A percentile compares a stretch with the other conserved stretches of the same genome.
Conservation (phyloP, 176 grass and related monocot species). For the Cenchrus fungigraminus region DNA sequence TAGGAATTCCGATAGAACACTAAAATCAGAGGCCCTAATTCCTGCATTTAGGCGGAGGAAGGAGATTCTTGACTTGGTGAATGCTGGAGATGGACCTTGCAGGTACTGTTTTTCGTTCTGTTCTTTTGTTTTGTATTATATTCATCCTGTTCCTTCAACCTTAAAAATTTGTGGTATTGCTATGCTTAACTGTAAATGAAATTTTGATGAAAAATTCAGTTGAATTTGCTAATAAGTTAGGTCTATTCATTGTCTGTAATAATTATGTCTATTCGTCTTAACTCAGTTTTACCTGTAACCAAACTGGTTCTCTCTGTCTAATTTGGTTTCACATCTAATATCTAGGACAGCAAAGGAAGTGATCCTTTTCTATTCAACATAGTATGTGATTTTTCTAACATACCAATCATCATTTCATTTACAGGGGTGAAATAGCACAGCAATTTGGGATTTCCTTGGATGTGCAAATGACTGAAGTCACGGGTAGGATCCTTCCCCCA, state of each 20-base stretch:
- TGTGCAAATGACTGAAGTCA: constrained; percentile 59
- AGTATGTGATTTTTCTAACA: not conserved
- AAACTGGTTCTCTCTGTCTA: not conserved
- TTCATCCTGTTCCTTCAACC: not conserved
- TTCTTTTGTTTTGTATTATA: not conserved
- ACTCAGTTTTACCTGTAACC: not conserved
- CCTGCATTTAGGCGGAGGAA: constrained; percentile 23
- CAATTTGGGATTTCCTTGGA: constrained; percentile 54
- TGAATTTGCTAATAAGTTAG: not conserved
- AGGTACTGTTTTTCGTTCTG: constrained; percentile 34
- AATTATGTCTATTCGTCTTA: not conserved
- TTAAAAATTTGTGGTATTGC: constrained; percentile 9
- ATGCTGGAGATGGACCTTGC: constrained; percentile 59
- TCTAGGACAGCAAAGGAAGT: not conserved
- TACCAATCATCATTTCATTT: constrained; percentile 44
- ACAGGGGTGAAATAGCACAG: constrained; percentile 58
- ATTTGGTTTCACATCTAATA: not conserved
- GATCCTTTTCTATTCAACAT: not conserved
- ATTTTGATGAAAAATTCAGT: constrained; percentile 10
- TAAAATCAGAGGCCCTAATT: constrained; percentile 36
- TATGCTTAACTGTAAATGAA: not conserved
- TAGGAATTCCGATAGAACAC: not conserved
- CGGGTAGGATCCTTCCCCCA: constrained; percentile 49
- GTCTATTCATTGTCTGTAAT: not conserved
- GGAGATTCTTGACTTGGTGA: constrained; percentile 44